A percentile compares a stretch with the other conserved stretches of the same genome.
phyloP scores from a whole-genome alignment of 176 grass and related monocot genomes.

The Sorghum bicolor region DNA sequence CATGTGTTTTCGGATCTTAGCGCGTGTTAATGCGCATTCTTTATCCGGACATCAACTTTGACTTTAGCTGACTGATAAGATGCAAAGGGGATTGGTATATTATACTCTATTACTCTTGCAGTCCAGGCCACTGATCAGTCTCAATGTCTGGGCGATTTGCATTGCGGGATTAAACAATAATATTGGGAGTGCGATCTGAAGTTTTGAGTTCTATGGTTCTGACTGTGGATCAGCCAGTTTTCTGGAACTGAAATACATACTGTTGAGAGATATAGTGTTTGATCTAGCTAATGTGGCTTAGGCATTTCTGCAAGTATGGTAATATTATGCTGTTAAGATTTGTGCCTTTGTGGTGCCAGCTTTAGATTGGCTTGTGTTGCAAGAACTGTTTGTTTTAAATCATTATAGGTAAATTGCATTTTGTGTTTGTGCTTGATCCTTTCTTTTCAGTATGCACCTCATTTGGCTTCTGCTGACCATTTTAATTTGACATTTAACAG shows the following conservation, averaged over 20 bases:
- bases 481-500: neutral
- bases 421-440: neutral
- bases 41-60: constrained; percentile 1
- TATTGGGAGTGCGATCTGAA: neutral
- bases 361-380: constrained; percentile 9
- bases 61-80: constrained; percentile 7
- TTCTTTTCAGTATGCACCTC: constrained; percentile 12
- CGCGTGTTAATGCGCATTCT: neutral
- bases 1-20: neutral
- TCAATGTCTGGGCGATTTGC: neutral
- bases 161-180: neutral
- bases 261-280: neutral
- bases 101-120: neutral
- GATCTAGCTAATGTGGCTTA: constrained; percentile 10
- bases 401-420: constrained; percentile 15
- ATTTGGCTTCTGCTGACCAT: constrained; percentile 13
- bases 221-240: neutral
- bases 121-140: neutral
- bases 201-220: neutral
- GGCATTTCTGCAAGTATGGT: no score
- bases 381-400: constrained; percentile 11
- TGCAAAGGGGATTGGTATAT: neutral
- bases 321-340: no score
- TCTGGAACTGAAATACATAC: neutral
- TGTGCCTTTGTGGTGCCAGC: neutral